Conservation (phyloP, 2,329 filamentous ascomycete species). For the Falciphora oryzae region DNA sequence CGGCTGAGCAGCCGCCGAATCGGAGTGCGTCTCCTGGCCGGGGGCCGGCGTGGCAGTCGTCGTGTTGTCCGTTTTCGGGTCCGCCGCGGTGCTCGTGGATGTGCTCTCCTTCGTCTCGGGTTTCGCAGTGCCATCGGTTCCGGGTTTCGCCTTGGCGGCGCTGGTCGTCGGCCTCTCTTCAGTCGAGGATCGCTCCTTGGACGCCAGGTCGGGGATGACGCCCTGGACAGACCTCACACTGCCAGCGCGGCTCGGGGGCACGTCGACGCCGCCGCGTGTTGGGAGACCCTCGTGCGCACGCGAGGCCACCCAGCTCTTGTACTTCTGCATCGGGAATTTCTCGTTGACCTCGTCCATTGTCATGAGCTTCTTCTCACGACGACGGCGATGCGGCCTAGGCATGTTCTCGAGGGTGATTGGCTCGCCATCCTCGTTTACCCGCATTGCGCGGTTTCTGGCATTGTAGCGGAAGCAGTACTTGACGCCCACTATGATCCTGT, state of each 20-base stretch:
- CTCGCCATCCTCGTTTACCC: conserved; percentile 75
- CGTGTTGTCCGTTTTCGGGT: conserved; percentile 21
- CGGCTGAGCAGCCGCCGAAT: conserved; percentile 10
- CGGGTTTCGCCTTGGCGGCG: conserved; percentile 11
- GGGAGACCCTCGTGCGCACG: conserved; percentile 80
- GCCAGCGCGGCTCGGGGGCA: conserved; percentile 64
- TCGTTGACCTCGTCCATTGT: conserved; percentile 98
- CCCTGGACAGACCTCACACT: conserved; percentile 66
- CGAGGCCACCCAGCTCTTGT: conserved; percentile 87
- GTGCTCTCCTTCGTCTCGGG: conserved; percentile 22
- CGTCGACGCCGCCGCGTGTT: conserved; percentile 75
- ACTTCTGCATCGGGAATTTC: conserved; percentile 91
- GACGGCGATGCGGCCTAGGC: conserved; percentile 75
- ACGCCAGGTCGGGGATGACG: conserved; percentile 37
- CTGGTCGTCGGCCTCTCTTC: conserved; percentile 33
- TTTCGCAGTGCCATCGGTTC: conserved; percentile 12
- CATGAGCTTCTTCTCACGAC: conserved; percentile 98
- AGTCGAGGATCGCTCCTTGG: conserved; percentile 39
- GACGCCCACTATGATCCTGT: conserved; percentile 97
- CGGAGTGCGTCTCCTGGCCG: conserved; percentile 11
- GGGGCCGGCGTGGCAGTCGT: conserved; percentile 19
- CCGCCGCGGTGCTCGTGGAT: conserved; percentile 16
- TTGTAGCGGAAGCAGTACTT: conserved; percentile 99
- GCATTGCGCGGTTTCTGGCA: conserved; percentile 77
- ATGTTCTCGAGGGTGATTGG: conserved; percentile 83